Conservation (phyloP, 2,329 filamentous ascomycete genomes). For the Huntiella savannae region DNA sequence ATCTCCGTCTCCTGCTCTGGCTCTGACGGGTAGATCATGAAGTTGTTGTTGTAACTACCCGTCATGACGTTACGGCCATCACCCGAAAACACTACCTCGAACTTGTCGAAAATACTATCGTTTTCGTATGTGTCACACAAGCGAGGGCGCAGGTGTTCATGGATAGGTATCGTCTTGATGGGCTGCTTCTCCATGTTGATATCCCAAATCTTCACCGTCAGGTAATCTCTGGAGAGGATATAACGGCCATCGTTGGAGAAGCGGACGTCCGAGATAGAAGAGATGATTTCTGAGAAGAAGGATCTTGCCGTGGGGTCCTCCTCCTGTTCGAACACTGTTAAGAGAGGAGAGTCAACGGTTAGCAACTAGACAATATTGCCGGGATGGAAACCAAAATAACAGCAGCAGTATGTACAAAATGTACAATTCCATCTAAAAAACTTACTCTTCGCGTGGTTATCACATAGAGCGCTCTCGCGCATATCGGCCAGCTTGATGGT, state of each 20-base stretch:
- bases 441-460: conserved; percentile 83
- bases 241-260: conserved; percentile 94
- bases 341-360: not conserved
- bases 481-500: conserved; percentile 98
- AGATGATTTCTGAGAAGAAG: conserved; percentile 99
- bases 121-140: conserved; percentile 98
- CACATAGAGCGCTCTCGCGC: conserved; percentile 89
- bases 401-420: not conserved
- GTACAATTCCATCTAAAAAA: conserved; percentile 1
- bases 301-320: conserved; percentile 92
- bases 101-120: conserved; percentile 99
- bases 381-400: not conserved
- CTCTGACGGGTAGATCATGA: conserved; percentile 99
- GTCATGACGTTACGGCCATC: conserved; percentile 99
- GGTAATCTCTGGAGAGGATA: conserved; percentile 90
- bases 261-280: conserved; percentile 93
- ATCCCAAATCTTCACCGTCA: conserved; percentile 99
- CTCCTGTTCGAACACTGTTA: conserved; percentile 88
- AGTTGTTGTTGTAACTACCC: conserved; percentile 99
- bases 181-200: conserved; percentile 98
- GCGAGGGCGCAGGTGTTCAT: conserved; percentile 84
- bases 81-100: conserved; percentile 96
- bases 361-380: not conserved
- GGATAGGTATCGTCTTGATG: conserved; percentile 95
- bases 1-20: conserved; percentile 93